These are phyloP conservation scores for Yamadazyma olivae DNA, from an alignment of 805 yeast species.

Conservation along the genomic window DNA sequence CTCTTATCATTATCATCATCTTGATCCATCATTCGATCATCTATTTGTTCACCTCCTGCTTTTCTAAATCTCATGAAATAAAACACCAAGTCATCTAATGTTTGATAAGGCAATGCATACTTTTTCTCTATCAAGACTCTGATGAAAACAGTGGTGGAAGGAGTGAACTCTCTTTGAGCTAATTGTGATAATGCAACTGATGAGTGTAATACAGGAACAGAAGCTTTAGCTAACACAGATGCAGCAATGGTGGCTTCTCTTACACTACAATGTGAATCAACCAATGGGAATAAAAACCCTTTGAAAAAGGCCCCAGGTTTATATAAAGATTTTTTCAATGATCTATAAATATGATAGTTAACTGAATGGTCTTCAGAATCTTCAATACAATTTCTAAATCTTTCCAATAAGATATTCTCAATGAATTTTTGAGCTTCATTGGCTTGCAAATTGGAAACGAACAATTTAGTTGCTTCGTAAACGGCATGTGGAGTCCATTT, in stretches of 20 bases:
- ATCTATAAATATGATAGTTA: constrained; percentile 89
- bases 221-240: constrained; percentile 82
- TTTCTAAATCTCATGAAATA: constrained; percentile 89
- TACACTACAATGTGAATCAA: constrained; percentile 83
- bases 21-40: constrained; percentile 31
- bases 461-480: constrained; percentile 91
- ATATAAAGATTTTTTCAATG: constrained; percentile 88
- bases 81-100: constrained; percentile 89
- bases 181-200: constrained; percentile 91
- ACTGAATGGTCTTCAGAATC: constrained; percentile 72
- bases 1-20: constrained; percentile 24
- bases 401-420: constrained; percentile 60
- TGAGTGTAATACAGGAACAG: constrained; percentile 93
- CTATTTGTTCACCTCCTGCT: constrained; percentile 36
- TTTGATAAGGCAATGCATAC: constrained; percentile 95
- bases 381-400: constrained; percentile 70
- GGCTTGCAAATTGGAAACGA: constrained; percentile 86
- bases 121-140: constrained; percentile 88
- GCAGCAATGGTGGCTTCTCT: constrained; percentile 96
- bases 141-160: constrained; percentile 88
- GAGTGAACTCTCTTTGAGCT: constrained; percentile 74
- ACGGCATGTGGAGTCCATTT: constrained; percentile 94
- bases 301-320: constrained; percentile 98
- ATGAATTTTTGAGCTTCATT: constrained; percentile 86
- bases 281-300: constrained; percentile 90